Base-by-base conservation (phyloP, 2,329 filamentous ascomycete species). In the Arthrobotrys musiformis region DNA sequence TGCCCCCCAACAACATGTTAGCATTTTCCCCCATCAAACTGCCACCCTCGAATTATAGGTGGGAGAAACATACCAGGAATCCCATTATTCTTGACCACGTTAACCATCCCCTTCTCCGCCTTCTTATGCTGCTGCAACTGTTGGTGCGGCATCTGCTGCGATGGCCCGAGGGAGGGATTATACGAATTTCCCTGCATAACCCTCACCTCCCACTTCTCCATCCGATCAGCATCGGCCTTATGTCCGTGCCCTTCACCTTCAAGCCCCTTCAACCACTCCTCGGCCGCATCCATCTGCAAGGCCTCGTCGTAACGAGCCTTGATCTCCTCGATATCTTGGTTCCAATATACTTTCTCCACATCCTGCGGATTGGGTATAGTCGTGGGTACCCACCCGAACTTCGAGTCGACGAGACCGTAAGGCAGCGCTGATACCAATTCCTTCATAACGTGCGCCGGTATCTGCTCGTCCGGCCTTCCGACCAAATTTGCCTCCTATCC, bases 191-290 rank as follows among this genome's bases (percentile, higher is more conserved):
- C 74, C 26, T 68, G 64, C 74, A 72, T 60, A 4, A 78, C 74
- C 15, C 74, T 66, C 11, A 86, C 83, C 79, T 90, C 89, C 89
- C 91, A 94, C 80, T 89, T 90, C 82, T 93, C 92, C 90, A 92
- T 94, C 60, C 91, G 88, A 28, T 88, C 86, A 30, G 88, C 86
- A 81, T 92, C 89, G 9, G 85, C 86, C 79, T 89, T 87, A 58
- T 86, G 84, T 73, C 89, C 86, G 80, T 88, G 88, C 8, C 91
- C 91, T 72, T 88, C 86, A 28, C 84, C 85, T 48, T 89, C 87
- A 2, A 95, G 86, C 8, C 92, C 92, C 83, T 94, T 94, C 30
- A 90, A 85, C 92, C 92, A 95, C 82, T 94, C 92, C 79, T 93
- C 90, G 2, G 88, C 87, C 9, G 86, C 80, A n/a, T 92, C 91